These are phyloP conservation scores for Fusarium torulosum DNA, from an alignment of 2,329 filamentous ascomycete genomes.

Conservation along the genomic window DNA sequence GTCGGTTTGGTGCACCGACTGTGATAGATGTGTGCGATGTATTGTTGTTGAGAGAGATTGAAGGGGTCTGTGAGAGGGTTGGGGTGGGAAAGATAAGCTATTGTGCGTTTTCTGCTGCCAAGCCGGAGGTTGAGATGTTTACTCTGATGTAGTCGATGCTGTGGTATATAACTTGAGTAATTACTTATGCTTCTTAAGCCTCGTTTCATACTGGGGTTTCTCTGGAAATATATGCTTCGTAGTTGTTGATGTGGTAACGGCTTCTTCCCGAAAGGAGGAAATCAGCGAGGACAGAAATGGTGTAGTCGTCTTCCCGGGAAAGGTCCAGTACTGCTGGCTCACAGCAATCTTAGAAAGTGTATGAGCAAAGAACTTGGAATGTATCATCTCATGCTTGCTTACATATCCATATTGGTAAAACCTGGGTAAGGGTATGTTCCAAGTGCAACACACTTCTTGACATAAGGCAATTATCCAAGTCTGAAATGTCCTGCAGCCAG, in stretches of 20 bases:
- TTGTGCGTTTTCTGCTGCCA: constrained; percentile 8
- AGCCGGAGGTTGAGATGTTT: constrained; percentile 12
- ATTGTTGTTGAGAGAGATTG: background rate
- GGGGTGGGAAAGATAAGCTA: constrained; percentile 15
- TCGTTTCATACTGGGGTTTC: too few relatives aligned
- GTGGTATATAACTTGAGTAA: too few relatives aligned
- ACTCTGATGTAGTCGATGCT: background rate
- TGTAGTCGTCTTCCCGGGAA: background rate
- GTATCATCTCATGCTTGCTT: background rate
- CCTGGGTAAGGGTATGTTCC: background rate
- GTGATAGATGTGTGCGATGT: constrained; percentile 24
- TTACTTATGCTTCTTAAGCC: background rate
- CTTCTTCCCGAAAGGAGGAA: background rate
- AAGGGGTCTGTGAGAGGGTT: constrained; percentile 8
- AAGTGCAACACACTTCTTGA: too few relatives aligned
- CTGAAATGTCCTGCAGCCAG: background rate
- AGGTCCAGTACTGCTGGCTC: background rate
- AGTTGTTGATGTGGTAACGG: background rate
- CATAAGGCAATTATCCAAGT: background rate
- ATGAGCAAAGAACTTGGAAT: background rate
- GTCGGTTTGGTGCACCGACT: constrained; percentile 5
- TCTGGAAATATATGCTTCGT: background rate
- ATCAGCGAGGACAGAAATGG: background rate
- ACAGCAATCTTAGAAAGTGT: background rate
- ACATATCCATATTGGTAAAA: background rate